Conservation (phyloP, 2,329 filamentous ascomycete genomes). For the Clonostachys byssicola region DNA sequence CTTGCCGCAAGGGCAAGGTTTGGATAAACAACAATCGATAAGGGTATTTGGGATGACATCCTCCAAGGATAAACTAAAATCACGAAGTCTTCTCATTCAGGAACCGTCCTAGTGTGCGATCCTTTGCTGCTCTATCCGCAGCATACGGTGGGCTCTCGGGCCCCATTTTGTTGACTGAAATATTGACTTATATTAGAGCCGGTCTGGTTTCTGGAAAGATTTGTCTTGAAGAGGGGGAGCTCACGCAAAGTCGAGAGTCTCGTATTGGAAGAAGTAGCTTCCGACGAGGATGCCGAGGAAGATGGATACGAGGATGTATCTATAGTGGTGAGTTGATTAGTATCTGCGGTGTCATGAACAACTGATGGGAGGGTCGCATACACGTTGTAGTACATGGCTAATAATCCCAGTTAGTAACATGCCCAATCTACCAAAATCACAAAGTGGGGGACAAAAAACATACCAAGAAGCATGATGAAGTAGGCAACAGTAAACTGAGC, state of each 20-base stretch:
- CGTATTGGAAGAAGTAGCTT: slow-evolving; percentile 71
- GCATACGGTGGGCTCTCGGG: slow-evolving; percentile 30
- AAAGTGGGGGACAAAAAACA: slow-evolving; percentile 5
- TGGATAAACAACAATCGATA: too few relatives aligned
- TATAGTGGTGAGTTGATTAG: too few relatives aligned
- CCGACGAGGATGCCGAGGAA: slow-evolving; percentile 73
- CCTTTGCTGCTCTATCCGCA: slow-evolving; percentile 21
- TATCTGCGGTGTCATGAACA: too few relatives aligned
- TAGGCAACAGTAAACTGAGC: slow-evolving; percentile 72
- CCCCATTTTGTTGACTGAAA: slow-evolving; percentile 15
- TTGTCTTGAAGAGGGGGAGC: slow-evolving; percentile 2
- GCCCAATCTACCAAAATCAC: too few relatives aligned
- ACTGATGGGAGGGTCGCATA: too few relatives aligned
- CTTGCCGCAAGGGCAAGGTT: too few relatives aligned
- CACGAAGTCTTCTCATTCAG: too few relatives aligned
- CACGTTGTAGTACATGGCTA: slow-evolving; percentile 60
- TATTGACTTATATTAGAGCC: slow-evolving; percentile 1
- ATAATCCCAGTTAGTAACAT: slow-evolving; percentile 6
- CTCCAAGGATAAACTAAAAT: too few relatives aligned
- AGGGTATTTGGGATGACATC: too few relatives aligned
- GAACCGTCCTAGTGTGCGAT: too few relatives aligned
- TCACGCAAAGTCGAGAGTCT: slow-evolving; percentile 33
- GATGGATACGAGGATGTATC: slow-evolving; percentile 76
- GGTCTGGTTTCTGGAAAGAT: not conserved
- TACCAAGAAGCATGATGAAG: slow-evolving; percentile 64